A percentile compares a stretch with the other conserved stretches of the same genome.
These are phyloP conservation scores for Boletus rubropictus DNA, from an alignment of 768 basidiomycete species.

Conservation along the genomic window DNA sequence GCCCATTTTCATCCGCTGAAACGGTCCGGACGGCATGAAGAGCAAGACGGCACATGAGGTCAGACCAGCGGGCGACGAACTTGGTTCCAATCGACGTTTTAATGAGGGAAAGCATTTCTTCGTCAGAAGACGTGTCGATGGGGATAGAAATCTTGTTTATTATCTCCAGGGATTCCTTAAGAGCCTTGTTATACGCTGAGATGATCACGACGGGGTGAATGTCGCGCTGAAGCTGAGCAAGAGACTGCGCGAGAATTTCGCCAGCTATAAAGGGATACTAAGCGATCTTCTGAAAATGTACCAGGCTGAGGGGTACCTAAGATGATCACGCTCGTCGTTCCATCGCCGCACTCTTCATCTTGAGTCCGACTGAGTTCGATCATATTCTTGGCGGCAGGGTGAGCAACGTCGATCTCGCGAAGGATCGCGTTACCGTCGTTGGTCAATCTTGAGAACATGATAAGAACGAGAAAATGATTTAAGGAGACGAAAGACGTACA, in stretches of 20 bases:
- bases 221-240: slow-evolving; percentile 89
- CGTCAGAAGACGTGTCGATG: slow-evolving; percentile 79
- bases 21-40: slow-evolving; percentile 90
- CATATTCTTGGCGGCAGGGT: slow-evolving; percentile 99
- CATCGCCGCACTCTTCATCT: slow-evolving; percentile 98
- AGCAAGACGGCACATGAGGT: slow-evolving; percentile 95
- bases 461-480: background rate
- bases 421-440: slow-evolving; percentile 99
- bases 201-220: slow-evolving; percentile 99
- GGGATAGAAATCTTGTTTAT: slow-evolving; percentile 84
- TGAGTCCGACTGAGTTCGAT: slow-evolving; percentile 97
- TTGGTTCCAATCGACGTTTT: slow-evolving; percentile 99
- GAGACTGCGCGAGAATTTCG: slow-evolving; percentile 93
- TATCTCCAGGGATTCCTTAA: slow-evolving; percentile 86
- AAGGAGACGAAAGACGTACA: slow-evolving; percentile 46
- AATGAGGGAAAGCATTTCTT: slow-evolving; percentile 93
- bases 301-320: slow-evolving; percentile 54
- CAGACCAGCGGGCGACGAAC: slow-evolving; percentile 93
- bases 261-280: slow-evolving; percentile 51
- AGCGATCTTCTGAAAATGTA: background rate
- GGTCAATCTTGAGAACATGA: slow-evolving; percentile 56
- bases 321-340: slow-evolving; percentile 97
- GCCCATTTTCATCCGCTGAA: slow-evolving; percentile 63
- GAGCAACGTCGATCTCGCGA: slow-evolving; percentile 97
- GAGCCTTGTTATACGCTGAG: slow-evolving; percentile 93